These are phyloP conservation scores for Aspergillus alliaceus DNA, from an alignment of 2,329 filamentous ascomycete species.

Conservation along the genomic window DNA sequence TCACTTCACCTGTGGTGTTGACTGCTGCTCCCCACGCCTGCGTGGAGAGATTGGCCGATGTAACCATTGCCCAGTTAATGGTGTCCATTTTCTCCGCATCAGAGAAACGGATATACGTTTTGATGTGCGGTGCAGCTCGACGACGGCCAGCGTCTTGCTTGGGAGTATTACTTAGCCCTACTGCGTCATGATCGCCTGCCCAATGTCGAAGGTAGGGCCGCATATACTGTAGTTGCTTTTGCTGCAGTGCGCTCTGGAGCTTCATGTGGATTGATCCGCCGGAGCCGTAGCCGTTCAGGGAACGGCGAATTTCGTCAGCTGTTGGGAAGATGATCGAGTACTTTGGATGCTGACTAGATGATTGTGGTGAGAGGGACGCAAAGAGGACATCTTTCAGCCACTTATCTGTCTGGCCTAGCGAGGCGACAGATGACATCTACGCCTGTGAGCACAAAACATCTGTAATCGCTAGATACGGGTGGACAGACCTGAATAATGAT, in stretches of 20 bases:
- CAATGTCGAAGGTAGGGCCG: constrained; percentile 72
- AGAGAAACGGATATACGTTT: constrained; percentile 75
- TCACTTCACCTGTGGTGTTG: constrained; percentile 59
- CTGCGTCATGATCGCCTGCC: constrained; percentile 57
- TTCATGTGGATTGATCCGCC: constrained; percentile 83
- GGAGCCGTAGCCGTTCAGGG: constrained; percentile 74
- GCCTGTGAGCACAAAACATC: constrained; percentile 20
- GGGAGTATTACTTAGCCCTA: neutral
- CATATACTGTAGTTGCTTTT: constrained; percentile 72
- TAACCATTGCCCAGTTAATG: constrained; percentile 83
- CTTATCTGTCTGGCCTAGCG: constrained; percentile 66
- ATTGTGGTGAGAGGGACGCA: constrained; percentile 35
- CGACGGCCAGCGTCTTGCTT: constrained; percentile 59
- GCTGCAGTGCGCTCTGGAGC: constrained; percentile 66
- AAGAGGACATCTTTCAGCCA: constrained; percentile 72
- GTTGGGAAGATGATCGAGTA: constrained; percentile 81
- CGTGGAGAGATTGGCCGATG: constrained; percentile 87
- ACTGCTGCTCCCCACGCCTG: constrained; percentile 79
- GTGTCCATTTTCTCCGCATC: constrained; percentile 35
- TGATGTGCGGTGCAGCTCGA: constrained; percentile 80
- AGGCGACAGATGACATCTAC: constrained; percentile 80
- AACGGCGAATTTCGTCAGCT: constrained; percentile 71
- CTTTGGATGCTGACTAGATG: constrained; percentile 37
- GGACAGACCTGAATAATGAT: constrained; percentile 37
- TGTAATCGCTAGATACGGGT: neutral